phyloP scores from a whole-genome alignment of 345 rosid genomes.

The Camelina hispida region DNA sequence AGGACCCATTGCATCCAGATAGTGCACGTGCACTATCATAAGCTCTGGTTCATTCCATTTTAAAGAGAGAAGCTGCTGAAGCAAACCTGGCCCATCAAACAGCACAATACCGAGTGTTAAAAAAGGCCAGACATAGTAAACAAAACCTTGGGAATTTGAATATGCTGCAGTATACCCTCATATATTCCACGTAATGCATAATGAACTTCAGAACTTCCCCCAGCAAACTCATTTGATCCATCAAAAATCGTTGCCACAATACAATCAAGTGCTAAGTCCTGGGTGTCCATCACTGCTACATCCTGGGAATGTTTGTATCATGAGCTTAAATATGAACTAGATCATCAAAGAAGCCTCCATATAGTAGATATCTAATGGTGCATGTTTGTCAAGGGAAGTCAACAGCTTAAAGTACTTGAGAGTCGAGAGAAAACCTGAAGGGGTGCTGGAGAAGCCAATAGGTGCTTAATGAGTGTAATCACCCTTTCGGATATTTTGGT shows the following conservation, averaged over 20 bases:
- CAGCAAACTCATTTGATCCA: conserved; percentile 63
- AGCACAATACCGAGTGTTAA: conserved; percentile 53
- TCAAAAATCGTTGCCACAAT: conserved; percentile 66
- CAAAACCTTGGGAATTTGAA: conserved; percentile 24
- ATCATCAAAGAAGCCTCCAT: conserved; percentile 66
- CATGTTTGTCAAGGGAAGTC: conserved; percentile 32
- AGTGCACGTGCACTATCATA: conserved; percentile 72
- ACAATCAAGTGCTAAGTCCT: conserved; percentile 72
- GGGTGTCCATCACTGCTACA: conserved; percentile 72
- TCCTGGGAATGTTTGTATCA: conserved; percentile 52
- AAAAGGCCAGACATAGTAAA: conserved; percentile 12
- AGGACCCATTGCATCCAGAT: conserved; percentile 74
- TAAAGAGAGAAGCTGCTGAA: conserved; percentile 74
- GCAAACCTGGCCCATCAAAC: conserved; percentile 54
- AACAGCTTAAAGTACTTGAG: conserved; percentile 19
- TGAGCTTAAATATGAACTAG: background rate
- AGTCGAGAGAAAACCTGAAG: conserved; percentile 57
- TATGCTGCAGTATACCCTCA: conserved; percentile 61
- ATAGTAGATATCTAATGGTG: conserved; percentile 34
- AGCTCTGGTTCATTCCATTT: conserved; percentile 82
- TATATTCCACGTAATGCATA: conserved; percentile 58
- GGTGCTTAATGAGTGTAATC: conserved; percentile 15
- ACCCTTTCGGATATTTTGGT: conserved; percentile 62
- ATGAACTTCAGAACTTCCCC: conserved; percentile 64
- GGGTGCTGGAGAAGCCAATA: conserved; percentile 53